Evolutionary conservation across 352 stramenopile genomes (phyloP).

Genomic region (Phytophthora podocarpi): DNA sequence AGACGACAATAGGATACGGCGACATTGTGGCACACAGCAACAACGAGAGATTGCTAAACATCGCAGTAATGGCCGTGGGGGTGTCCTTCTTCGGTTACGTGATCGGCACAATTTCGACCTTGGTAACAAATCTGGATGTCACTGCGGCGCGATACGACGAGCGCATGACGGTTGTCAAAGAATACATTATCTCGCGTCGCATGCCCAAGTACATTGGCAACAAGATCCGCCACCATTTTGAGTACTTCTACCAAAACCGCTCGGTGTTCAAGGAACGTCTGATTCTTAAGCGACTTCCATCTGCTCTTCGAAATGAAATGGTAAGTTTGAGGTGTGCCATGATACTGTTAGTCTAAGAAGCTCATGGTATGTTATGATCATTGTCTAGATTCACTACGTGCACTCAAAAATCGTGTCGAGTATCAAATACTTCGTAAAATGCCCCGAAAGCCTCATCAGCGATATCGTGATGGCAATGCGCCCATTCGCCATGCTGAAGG

Average conservation of each 20-base stretch:
- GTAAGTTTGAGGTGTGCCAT: constrained; percentile 24
- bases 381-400: constrained; percentile 71
- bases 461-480: constrained; percentile 86
- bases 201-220: constrained; percentile 79
- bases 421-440: constrained; percentile 76
- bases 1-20: constrained; percentile 82
- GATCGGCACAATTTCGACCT: constrained; percentile 80
- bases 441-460: constrained; percentile 81
- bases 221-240: constrained; percentile 78
- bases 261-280: constrained; percentile 81
- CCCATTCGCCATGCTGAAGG: constrained; percentile 74
- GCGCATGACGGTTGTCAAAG: constrained; percentile 83
- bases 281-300: constrained; percentile 73
- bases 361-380: constrained; percentile 1
- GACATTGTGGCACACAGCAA: constrained; percentile 81
- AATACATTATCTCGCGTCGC: constrained; percentile 84
- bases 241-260: constrained; percentile 87
- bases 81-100: constrained; percentile 90
- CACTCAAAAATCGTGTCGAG: constrained; percentile 70
- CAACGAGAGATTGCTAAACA: constrained; percentile 68
- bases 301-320: constrained; percentile 83
- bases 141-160: constrained; percentile 73
- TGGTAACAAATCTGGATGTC: constrained; percentile 85
- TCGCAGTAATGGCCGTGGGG: constrained; percentile 81
- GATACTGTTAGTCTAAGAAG: neutral